phyloP scores from a whole-genome alignment of 2,329 filamentous ascomycete species.

The Pyrenophora tritici-repentis region DNA sequence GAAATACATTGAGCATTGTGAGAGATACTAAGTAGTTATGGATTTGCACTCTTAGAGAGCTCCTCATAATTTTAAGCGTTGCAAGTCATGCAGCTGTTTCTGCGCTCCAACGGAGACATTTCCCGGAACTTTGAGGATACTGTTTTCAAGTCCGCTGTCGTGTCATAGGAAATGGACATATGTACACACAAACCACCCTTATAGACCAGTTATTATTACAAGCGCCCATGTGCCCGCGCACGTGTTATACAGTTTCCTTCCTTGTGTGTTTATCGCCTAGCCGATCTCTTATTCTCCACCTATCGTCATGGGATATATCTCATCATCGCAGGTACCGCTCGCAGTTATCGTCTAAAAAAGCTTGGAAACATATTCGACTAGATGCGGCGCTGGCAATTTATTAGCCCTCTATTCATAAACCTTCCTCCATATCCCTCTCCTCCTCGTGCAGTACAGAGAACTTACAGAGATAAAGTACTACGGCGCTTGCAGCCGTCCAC shows the following conservation, averaged over 20 bases:
- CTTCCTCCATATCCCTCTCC: not conserved
- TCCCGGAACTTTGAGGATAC: not conserved
- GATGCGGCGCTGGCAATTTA: conserved; percentile 56
- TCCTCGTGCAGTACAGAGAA: not conserved
- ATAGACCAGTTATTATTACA: conserved; percentile 6
- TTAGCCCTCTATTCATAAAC: not conserved
- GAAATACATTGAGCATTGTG: conserved; percentile 18
- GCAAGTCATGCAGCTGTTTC: not conserved
- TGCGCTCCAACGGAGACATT: too few relatives aligned
- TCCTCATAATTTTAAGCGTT: conserved; percentile 2
- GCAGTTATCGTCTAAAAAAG: conserved; percentile 48
- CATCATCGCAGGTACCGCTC: not conserved
- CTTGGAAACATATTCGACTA: conserved; percentile 59
- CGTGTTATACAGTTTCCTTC: conserved; percentile 5
- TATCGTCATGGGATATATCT: not conserved
- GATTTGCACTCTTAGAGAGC: conserved; percentile 7
- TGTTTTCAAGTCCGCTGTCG: not conserved
- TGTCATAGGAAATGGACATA: too few relatives aligned
- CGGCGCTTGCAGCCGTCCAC: conserved; percentile 67
- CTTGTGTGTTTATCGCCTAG: not conserved
- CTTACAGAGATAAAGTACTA: conserved; percentile 78
- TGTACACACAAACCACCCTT: too few relatives aligned
- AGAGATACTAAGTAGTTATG: conserved; percentile 18
- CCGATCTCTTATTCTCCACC: not conserved
- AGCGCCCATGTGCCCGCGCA: conserved; percentile 3